Conservation (phyloP, 805 yeast species). For the Ogataea degrootiae region DNA sequence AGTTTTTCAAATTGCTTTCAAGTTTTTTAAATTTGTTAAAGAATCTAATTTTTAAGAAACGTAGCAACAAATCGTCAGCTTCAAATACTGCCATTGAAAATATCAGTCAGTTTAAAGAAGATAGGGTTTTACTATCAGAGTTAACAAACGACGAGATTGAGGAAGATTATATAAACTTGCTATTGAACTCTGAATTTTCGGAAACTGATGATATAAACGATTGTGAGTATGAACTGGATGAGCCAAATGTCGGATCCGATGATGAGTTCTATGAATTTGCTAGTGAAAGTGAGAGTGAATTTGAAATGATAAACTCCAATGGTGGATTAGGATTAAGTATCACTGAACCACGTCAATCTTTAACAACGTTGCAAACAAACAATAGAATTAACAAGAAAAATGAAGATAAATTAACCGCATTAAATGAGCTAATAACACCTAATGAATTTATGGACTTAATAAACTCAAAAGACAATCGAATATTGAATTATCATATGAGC, state of each 20-base stretch:
- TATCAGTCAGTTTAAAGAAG: not conserved
- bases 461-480: constrained; percentile 23
- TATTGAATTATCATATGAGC: constrained; percentile 27
- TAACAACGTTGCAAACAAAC: no score
- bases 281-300: constrained; percentile 13
- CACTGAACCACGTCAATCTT: no score
- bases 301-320: constrained; percentile 1
- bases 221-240: constrained; percentile 4
- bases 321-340: not conserved
- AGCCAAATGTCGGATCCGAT: constrained; percentile 4
- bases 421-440: constrained; percentile 19
- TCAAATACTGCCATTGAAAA: no score
- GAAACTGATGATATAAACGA: constrained; percentile 12
- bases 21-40: no score
- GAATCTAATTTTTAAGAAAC: constrained; percentile 3
- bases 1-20: no score
- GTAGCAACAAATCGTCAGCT: constrained; percentile 5
- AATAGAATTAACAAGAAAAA: no score
- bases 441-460: constrained; percentile 22
- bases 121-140: constrained; percentile 2
- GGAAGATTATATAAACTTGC: constrained; percentile 6
- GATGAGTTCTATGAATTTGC: constrained; percentile 6
- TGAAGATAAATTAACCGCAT: constrained; percentile 2
- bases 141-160: constrained; percentile 7
- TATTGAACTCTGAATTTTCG: constrained; percentile 7